Evolutionary conservation across 2,329 filamentous ascomycete genomes (phyloP).

Genomic region (Botryotinia calthae): DNA sequence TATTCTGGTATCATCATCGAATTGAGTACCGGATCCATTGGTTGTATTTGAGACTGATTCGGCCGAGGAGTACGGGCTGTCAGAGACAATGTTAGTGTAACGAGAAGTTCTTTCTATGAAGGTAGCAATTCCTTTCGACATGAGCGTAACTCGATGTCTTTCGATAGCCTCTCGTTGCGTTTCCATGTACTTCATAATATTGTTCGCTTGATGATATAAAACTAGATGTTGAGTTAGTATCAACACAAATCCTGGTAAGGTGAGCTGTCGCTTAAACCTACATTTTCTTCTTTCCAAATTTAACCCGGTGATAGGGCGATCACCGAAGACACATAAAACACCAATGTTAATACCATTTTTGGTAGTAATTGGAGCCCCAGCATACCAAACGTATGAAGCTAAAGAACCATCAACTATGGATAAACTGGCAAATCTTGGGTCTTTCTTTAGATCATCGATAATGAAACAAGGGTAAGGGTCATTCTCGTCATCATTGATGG

Average conservation of each 20-base stretch:
- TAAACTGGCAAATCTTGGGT: slow-evolving; percentile 21
- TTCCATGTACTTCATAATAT: slow-evolving; percentile 59
- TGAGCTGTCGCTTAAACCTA: slow-evolving; percentile 34
- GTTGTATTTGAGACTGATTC: neutral
- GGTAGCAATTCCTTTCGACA: slow-evolving; percentile 50
- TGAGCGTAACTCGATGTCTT: slow-evolving; percentile 50
- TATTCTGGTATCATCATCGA: neutral
- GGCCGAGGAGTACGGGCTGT: neutral
- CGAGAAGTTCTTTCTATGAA: slow-evolving; percentile 46
- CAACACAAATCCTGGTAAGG: slow-evolving; percentile 44
- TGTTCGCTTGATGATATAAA: slow-evolving; percentile 46
- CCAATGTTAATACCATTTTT: slow-evolving; percentile 45
- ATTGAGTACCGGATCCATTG: neutral
- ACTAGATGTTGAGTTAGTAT: slow-evolving; percentile 41
- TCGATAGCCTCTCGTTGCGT: slow-evolving; percentile 51
- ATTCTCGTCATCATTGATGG: neutral
- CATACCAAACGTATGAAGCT: slow-evolving; percentile 23
- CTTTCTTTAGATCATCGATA: slow-evolving; percentile 19
- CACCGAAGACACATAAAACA: slow-evolving; percentile 56
- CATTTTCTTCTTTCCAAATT: slow-evolving; percentile 18
- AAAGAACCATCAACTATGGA: slow-evolving; percentile 22
- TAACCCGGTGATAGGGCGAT: slow-evolving; percentile 27
- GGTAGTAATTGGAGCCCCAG: slow-evolving; percentile 22
- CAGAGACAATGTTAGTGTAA: neutral
- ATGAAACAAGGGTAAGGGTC: slow-evolving; percentile 21